phyloP scores from a whole-genome alignment of 2,329 filamentous ascomycete genomes.

The Aspergillus fijiensis region DNA sequence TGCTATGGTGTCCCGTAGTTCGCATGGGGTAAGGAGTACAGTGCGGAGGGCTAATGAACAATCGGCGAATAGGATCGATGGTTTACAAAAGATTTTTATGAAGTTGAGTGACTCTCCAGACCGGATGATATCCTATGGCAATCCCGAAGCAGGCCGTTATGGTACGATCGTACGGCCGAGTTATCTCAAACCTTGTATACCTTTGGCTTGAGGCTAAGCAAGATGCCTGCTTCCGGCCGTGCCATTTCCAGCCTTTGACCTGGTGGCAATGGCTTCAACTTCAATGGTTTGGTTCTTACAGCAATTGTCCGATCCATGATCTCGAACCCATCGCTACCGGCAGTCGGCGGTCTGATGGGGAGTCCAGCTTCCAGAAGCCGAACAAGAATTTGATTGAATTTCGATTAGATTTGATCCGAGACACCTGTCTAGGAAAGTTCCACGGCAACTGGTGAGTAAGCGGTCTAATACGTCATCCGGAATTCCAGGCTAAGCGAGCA shows the following conservation, averaged over 20 bases:
- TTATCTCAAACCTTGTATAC: background rate
- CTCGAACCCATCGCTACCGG: background rate
- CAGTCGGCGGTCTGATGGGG: background rate
- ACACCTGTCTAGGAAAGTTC: background rate
- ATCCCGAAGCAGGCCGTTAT: background rate
- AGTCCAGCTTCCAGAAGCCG: background rate
- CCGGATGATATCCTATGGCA: no score
- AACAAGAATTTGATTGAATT: background rate
- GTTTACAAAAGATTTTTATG: no score
- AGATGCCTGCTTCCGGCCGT: no score
- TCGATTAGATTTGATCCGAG: background rate
- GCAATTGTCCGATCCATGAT: background rate
- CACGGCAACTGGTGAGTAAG: background rate
- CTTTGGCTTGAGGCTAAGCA: no score
- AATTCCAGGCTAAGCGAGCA: background rate
- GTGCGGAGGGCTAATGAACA: background rate
- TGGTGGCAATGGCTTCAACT: background rate
- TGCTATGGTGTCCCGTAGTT: background rate
- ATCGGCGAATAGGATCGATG: no score
- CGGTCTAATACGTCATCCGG: background rate
- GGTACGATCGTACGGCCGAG: background rate
- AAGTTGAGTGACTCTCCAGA: no score
- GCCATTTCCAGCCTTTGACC: no score
- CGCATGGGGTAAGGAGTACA: background rate
- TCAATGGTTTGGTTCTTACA: background rate